Conservation (phyloP, 306 rosid genomes). For the Castanea mollissima region DNA sequence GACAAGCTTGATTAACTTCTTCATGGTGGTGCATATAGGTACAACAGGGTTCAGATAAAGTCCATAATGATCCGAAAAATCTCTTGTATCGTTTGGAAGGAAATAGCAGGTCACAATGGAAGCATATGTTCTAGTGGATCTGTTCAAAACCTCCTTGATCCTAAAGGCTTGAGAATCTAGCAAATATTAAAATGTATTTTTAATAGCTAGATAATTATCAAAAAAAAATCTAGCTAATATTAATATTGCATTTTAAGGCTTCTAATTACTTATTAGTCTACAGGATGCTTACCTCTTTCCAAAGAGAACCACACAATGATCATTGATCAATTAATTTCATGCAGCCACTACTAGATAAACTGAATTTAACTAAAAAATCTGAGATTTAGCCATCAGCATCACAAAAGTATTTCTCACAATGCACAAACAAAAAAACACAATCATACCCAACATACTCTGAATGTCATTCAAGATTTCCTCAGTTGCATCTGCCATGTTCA, state of each 20-base stretch:
- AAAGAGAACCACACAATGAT: background rate
- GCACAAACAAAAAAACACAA: constrained; percentile 11
- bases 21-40: background rate
- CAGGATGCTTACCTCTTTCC: background rate
- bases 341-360: background rate
- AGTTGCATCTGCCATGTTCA: constrained; percentile 22
- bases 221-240: no score
- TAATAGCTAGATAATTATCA: no score
- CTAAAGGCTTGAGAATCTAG: background rate
- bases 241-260: background rate
- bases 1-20: background rate
- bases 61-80: background rate
- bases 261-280: background rate
- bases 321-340: background rate
- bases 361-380: background rate
- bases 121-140: background rate
- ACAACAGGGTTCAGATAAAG: background rate
- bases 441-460: constrained; percentile 46
- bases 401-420: constrained; percentile 4
- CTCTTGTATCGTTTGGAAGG: background rate
- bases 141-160: background rate
- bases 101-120: background rate
- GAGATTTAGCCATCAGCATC: constrained; percentile 1
- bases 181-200: no score
- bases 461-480: constrained; percentile 4